These are phyloP conservation scores for Pelargonium fulgidum DNA, from an alignment of 441 rosid genomes.

Conservation along the genomic window DNA sequence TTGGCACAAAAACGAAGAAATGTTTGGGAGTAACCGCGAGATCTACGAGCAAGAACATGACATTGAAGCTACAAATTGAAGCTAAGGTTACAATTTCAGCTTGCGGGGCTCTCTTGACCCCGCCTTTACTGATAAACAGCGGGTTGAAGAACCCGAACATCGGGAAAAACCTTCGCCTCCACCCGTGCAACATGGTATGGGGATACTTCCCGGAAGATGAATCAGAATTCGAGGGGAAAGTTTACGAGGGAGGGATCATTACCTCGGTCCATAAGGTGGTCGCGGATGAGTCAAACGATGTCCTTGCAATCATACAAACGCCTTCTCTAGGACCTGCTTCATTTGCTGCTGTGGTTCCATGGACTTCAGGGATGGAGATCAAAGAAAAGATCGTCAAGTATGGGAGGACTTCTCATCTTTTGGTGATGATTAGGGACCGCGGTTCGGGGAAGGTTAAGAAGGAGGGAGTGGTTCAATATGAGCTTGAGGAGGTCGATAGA, in stretches of 20 bases:
- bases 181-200: constrained; percentile 77
- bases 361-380: constrained; percentile 63
- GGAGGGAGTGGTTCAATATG: constrained; percentile 53
- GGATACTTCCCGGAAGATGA: constrained; percentile 74
- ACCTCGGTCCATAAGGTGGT: constrained; percentile 56
- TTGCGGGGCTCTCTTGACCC: constrained; percentile 69
- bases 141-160: constrained; percentile 63
- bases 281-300: constrained; percentile 28
- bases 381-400: constrained; percentile 55
- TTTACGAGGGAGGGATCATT: constrained; percentile 77
- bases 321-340: constrained; percentile 61
- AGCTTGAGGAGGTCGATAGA: constrained; percentile 33
- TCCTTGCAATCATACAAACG: constrained; percentile 63
- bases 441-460: constrained; percentile 53
- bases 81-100: constrained; percentile 72
- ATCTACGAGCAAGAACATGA: constrained; percentile 30
- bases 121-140: constrained; percentile 68
- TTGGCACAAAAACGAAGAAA: constrained; percentile 40
- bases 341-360: constrained; percentile 44
- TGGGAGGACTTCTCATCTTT: constrained; percentile 57
- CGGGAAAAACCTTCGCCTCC: constrained; percentile 69
- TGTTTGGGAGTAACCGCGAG: constrained; percentile 60
- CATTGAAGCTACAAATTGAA: constrained; percentile 45
- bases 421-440: constrained; percentile 49
- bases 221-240: constrained; percentile 42